Percentiles rank a stretch among this genome's conserved stretches.
These are phyloP conservation scores for Nicotiana attenuata DNA, from an alignment of 257 asterid species.

Conservation along the genomic window DNA sequence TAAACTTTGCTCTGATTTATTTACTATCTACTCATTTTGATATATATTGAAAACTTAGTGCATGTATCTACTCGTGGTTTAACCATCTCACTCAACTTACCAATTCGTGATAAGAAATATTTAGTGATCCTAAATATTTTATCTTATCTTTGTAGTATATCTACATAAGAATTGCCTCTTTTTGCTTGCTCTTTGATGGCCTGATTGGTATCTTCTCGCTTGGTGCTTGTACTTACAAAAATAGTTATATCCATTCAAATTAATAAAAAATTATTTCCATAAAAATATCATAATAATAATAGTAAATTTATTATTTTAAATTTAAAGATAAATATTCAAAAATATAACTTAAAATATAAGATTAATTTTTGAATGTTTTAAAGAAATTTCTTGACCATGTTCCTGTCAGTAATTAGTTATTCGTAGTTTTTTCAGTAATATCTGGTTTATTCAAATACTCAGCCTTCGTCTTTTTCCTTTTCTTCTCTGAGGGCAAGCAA, in stretches of 20 bases:
- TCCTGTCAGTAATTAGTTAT: not conserved
- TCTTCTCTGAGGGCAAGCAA: not conserved
- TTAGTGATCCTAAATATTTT: not conserved
- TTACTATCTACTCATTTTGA: not conserved
- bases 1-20: not conserved
- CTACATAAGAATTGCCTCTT: not conserved
- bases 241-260: not conserved
- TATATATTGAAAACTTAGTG: not conserved
- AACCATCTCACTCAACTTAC: not conserved
- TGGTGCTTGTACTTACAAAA: not conserved
- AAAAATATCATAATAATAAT: not conserved
- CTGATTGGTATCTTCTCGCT: not conserved
- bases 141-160: not conserved
- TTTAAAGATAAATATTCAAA: not conserved
- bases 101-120: not conserved
- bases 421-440: not conserved
- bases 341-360: not conserved
- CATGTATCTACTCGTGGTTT: not conserved
- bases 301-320: not conserved
- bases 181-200: not conserved
- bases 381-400: not conserved
- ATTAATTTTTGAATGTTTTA: not conserved
- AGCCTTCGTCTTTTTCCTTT: not conserved
- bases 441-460: not conserved
- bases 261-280: not conserved